Percentiles rank a stretch among this genome's conserved stretches.
Conservation (phyloP, 2,329 filamentous ascomycete species). For the Cercospora beticola region DNA sequence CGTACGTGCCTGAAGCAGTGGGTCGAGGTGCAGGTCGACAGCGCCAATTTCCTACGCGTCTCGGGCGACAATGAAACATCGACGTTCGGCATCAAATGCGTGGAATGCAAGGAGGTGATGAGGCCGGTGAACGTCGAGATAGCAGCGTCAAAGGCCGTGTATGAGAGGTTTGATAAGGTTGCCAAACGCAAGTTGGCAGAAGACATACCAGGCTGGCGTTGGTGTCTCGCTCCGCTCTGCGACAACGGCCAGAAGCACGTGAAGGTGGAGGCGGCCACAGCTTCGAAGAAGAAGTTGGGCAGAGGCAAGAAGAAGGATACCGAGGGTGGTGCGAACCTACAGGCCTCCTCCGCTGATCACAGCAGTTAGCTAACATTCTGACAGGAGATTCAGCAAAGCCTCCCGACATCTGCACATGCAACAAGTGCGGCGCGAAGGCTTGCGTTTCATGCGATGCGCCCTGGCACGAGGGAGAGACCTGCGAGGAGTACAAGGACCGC, state of each 20-base stretch:
- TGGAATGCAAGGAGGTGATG: slow-evolving; percentile 50
- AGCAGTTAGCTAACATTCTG: not conserved
- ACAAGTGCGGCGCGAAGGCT: slow-evolving; percentile 32
- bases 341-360: not conserved
- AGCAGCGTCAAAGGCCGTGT: slow-evolving; percentile 46
- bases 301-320: slow-evolving; percentile 7
- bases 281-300: slow-evolving; percentile 3
- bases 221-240: slow-evolving; percentile 54
- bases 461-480: slow-evolving; percentile 37
- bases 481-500: slow-evolving; percentile 36
- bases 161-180: slow-evolving; percentile 40
- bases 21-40: slow-evolving; percentile 36
- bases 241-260: slow-evolving; percentile 51
- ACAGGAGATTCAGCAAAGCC: not conserved
- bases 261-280: not conserved
- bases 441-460: slow-evolving; percentile 36
- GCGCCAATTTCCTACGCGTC: slow-evolving; percentile 16
- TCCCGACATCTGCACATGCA: slow-evolving; percentile 35
- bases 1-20: slow-evolving; percentile 39
- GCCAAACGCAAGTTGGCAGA: slow-evolving; percentile 32
- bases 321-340: not conserved
- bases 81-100: slow-evolving; percentile 51
- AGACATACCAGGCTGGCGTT: slow-evolving; percentile 46
- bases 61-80: slow-evolving; percentile 29
- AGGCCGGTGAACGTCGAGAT: slow-evolving; percentile 47